Evolutionary conservation across 106 monocot genomes (phyloP), one percentile per base, ranked within the genome.

Genomic region (Acorus gramineus): DNA sequence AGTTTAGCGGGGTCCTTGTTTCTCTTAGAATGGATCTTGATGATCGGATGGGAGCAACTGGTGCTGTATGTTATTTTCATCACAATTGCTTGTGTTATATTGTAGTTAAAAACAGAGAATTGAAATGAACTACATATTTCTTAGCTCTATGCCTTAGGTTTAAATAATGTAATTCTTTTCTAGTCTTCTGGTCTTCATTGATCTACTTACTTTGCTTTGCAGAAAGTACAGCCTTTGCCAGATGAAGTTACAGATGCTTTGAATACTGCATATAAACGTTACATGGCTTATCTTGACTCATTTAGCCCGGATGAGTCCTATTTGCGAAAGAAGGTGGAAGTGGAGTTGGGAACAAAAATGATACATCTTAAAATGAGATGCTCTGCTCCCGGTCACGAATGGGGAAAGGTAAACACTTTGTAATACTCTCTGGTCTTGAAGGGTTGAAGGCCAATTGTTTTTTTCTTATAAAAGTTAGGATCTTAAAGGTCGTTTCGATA

Each of bases 321-420:
- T 63, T 65, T 98, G 77, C 62, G 81, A 57, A 91, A 98, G 76
- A 98, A 98, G 53, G 83, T 98, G 49, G 96, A 98, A 79, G 78
- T 60, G 11, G 96, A 98, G 70, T 52, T 98, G 50, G 96, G 96
- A 69, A 91, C 91, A 63, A 85, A 87, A 75, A 77, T 98, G 85
- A 88, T 98, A 60, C 96, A 88, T 69, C 65, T 98, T 42, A 98
- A 98, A 73, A 92, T 91, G 91, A 87, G 96, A 58, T 87, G 91
- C 74, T 81, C 83, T 71, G 91, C 91, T 45, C 81, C 92, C 70
- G 96, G 91, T 55, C 83, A 87, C n/a, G 91, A 98, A 46, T 98
- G 96, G 96, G 96, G 96, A 66, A 85, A 98, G 81, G 96, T 96
- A 78, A 73, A 28, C 28, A 28, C 28, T 28, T 28, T 28, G 28